Base-by-base conservation (phyloP, 139 green algal genomes). In the Chlorella vulgaris region DNA sequence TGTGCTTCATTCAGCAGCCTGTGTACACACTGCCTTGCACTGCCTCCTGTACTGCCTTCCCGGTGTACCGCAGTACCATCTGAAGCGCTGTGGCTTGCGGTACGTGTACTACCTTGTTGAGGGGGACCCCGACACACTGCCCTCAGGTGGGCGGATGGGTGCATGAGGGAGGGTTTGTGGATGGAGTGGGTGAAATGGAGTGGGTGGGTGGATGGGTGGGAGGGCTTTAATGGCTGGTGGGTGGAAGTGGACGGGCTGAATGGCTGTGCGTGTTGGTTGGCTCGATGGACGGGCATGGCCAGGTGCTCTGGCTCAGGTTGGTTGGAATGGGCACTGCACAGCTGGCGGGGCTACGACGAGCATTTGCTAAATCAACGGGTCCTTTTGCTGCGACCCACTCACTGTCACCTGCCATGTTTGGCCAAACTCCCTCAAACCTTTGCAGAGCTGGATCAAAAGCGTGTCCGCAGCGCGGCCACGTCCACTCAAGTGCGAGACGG, bases 61-160 rank as follows among this genome's bases (percentile, higher is more conserved):
- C n/a, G n/a, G n/a, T n/a, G n/a, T n/a, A n/a, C 84, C 90, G 83
- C 93, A 94, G 86, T 92, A 88, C 69, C 69, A 73, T 29, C 81
- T 97, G 67, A 69, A 75, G 40, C 81, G 69, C 15, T 92, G 87
- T 75, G 92, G 93, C 13, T 67, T 96, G 83, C 80, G 75, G 24
- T 81, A 83, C 50, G 28, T 91, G 28, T 80, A 91, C 33, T 97
- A 97, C 81, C 86, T 97, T 21, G 2, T 97, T 0, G 93, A 97
- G 78, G 93, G 92, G 0, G 82, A 95, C 55, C 58, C 74, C 55
- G 86, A 94, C 39, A 73, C 58, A 33, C 68, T 87, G 55, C 53
- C 66, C 4, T 63, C 24, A 2, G 43, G 73, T 79, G 53, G 31
- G 69, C n/a, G 5, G 38, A 1, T 3, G 39, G 39, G 8, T 42